Evolutionary conservation across 2,329 filamentous ascomycete genomes (phyloP), one percentile per base, ranked within the genome.

Genomic region (Malbranchea zuffiana): DNA sequence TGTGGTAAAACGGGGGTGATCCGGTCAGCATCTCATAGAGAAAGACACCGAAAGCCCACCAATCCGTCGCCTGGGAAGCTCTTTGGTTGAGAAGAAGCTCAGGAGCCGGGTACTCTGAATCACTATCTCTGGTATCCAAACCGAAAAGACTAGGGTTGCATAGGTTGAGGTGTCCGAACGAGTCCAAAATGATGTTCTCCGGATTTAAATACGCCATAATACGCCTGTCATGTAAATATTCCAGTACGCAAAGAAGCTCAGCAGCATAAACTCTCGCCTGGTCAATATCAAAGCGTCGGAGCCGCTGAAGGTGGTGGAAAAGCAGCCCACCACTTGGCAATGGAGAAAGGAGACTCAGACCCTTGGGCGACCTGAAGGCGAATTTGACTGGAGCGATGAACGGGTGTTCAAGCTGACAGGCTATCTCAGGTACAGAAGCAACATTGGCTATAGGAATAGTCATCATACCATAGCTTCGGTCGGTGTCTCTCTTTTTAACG

Each of bases 101-200:
- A 6, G 42, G 42, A 6, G 42, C 42, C 32, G 36, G 40, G 33
- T 42, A 44, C 25, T 26, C 29, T 15, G 42, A 8, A 32, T 39
- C 30, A 15, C 18, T 29, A 29, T 44, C 39, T 34, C 37, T 36
- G 7, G 19, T 19, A 18, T 38, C 40, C 23, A 39, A 32, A 11
- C n/a, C 19, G 35, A 42, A 44, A 19, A 44, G 35, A 20, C 36
- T 20, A 34, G 40, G 37, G 8, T 41, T 39, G 37, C 42, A 44
- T 32, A 42, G 26, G 38, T 31, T 42, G 32, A 42, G 18, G 26
- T 44, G 40, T 19, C 42, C 42, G 32, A 38, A 42, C 32, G 40
- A 44, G 38, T 44, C 42, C 17, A 37, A 30, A 35, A 42, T 32
- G 15, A 42, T 36, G 35, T 44, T 40, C 37, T 38, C 42, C 12